phyloP scores from a whole-genome alignment of 257 asterid genomes.

The Oldenlandia corymbosa region DNA sequence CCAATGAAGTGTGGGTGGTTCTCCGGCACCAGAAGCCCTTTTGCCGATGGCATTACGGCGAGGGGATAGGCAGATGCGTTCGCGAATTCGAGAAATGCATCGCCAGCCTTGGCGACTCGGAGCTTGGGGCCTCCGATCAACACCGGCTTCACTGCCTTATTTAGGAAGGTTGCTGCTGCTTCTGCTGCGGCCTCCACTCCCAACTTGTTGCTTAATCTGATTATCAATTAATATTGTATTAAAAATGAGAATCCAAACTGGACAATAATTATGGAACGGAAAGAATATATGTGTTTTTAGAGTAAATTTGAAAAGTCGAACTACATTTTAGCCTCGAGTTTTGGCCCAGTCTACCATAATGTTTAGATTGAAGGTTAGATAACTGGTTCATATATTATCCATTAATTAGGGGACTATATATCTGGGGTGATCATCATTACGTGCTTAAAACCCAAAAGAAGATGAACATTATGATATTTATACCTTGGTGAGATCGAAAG shows the following conservation, averaged over 20 bases:
- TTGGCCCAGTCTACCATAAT: too few relatives aligned
- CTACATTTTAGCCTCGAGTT: too few relatives aligned
- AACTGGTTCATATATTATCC: too few relatives aligned
- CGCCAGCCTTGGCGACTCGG: slow-evolving; percentile 44
- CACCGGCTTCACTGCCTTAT: slow-evolving; percentile 69
- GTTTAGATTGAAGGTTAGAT: too few relatives aligned
- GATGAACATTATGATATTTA: background rate
- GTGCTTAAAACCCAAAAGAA: background rate
- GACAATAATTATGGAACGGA: background rate
- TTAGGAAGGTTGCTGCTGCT: slow-evolving; percentile 57
- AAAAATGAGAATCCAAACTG: too few relatives aligned
- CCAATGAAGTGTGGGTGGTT: too few relatives aligned
- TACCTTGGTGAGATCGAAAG: slow-evolving; percentile 58
- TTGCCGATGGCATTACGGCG: background rate
- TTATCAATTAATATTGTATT: background rate
- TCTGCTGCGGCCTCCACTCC: slow-evolving; percentile 71
- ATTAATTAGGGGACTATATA: background rate
- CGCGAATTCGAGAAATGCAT: slow-evolving; percentile 52
- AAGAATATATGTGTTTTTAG: background rate
- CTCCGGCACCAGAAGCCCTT: background rate
- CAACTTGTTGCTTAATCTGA: slow-evolving; percentile 53
- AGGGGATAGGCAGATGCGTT: background rate
- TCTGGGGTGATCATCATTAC: background rate
- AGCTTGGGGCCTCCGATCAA: slow-evolving; percentile 76
- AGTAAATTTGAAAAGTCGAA: too few relatives aligned